Base-by-base conservation (phyloP, 1,139 yeast genomes). In the Yarrowia galli region DNA sequence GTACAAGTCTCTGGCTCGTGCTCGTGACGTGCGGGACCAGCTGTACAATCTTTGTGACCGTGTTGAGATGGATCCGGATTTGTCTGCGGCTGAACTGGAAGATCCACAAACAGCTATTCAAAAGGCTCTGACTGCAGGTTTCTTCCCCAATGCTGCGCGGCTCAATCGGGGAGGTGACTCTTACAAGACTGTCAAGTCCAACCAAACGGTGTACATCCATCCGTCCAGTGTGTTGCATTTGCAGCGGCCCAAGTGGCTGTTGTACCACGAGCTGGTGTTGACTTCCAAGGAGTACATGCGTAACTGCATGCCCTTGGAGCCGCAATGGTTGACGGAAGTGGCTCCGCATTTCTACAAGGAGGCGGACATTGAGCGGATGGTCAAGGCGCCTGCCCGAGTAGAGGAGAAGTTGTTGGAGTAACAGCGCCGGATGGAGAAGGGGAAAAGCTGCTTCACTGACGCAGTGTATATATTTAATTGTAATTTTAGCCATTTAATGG, bases 231-330 rank as follows among this genome's bases (percentile, higher is more conserved):
- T 85, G 0, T 72, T 92, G 54, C 83, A 82, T 73, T 82, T 84
- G 9, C 80, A 82, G 18, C 86, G 85, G 70, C 97, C 95, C 7
- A 87, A 85, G 72, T 81, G 87, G 74, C 76, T 95, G 1, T 77
- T 95, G 28, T 95, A 92, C 76, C 91, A 92, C 74, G 98, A 93
- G 74, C 80, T 95, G 73, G 95, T 95, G 53, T 79, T 91, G 46
- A 95, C 99, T 0, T 85, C 91, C 61, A 91, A 89, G 76, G 98
- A 93, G 79, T 95, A 86, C 76, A 91, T 95, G 91, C 80, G 98
- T 68, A 92, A 89, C 72, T 91, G 97, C 75, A 83, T 92, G 83
- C 85, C 89, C 0, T 80, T 95, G 6, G 84, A 87, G 60, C 87
- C 86, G 4, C 87, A 84, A 68, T 88, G 92, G 91, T 75, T 89